Evolutionary conservation across 352 stramenopile species (phyloP), one percentile per base, ranked within the genome.

Genomic region (Phytophthora chlamydospora): DNA sequence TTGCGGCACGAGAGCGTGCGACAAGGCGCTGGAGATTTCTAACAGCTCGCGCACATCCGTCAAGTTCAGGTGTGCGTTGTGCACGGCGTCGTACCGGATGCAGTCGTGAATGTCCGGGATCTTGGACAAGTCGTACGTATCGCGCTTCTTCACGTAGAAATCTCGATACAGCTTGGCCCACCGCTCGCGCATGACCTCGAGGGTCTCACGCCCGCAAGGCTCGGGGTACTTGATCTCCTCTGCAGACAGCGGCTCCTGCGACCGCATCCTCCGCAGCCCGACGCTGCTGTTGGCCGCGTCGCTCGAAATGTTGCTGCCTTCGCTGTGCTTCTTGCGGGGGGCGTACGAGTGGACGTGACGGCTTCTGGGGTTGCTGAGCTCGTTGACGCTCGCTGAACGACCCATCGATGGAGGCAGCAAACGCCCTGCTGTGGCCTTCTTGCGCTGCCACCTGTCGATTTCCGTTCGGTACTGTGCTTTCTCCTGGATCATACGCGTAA

Each of bases 61-160:
- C 10, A 99, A 70, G 47, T 96, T 89, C 32, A 99, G 61, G 61
- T 98, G 89, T 14, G 89, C 83, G 70, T 99, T 99, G 75, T 99
- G 98, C 16, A 99, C 85, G 46, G 98, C 94, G 76, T 99, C 98
- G 71, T 98, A 99, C 19, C 96, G 91, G 48, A 98, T 96, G 75
- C 97, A 99, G 74, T 99, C 97, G 73, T 99, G 97, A 42, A 99
- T 98, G 60, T 99, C 98, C 7, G 98, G 98, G 49, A 99, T 97
- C 62, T 98, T 93, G 7, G 89, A 97, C 33, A 99, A 69, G 66
- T 99, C 96, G 76, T 98, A 98, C 3, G 81, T 93, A 56, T 96
- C 85, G 11, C 70, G 91, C 62, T 97, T 96, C 59, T 88, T 88
- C 31, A 96, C 94, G 79, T 99, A 98, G 24, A 99, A 98, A 63